phyloP scores from a whole-genome alignment of 2,329 filamentous ascomycete genomes.

The Clarireedia paspali region DNA sequence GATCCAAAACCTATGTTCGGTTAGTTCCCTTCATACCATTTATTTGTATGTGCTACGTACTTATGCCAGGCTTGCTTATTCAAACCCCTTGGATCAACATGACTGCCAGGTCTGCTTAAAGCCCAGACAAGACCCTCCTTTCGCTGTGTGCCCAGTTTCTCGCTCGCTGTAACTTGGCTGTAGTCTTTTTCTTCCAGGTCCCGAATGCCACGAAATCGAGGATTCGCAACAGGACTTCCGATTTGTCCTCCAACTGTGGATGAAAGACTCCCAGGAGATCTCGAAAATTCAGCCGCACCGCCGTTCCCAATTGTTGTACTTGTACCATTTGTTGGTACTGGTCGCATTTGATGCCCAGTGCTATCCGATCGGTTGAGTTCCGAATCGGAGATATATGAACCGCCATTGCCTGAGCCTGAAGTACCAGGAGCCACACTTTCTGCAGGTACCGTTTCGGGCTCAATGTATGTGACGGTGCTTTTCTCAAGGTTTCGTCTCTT shows the following conservation, averaged over 20 bases:
- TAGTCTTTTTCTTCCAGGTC: slow-evolving; percentile 81
- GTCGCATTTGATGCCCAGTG: slow-evolving; percentile 47
- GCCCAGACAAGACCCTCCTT: slow-evolving; percentile 97
- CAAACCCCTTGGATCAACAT: slow-evolving; percentile 88
- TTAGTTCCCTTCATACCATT: slow-evolving; percentile 23
- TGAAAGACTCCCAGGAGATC: slow-evolving; percentile 49
- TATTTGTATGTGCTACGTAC: slow-evolving; percentile 43
- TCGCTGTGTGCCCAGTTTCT: slow-evolving; percentile 58
- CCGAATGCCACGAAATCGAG: slow-evolving; percentile 82
- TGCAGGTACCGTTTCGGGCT: slow-evolving; percentile 53
- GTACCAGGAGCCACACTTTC: slow-evolving; percentile 29
- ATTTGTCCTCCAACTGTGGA: slow-evolving; percentile 30
- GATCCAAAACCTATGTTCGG: slow-evolving; percentile 76
- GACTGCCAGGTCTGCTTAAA: slow-evolving; percentile 82
- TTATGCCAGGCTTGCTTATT: slow-evolving; percentile 99
- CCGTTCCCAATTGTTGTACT: slow-evolving; percentile 28
- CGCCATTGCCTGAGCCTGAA: slow-evolving; percentile 22
- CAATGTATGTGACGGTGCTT: slow-evolving; percentile 65
- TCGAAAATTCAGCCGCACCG: slow-evolving; percentile 31
- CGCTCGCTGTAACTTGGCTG: slow-evolving; percentile 42
- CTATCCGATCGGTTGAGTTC: slow-evolving; percentile 69
- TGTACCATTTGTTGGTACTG: slow-evolving; percentile 37
- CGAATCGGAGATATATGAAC: slow-evolving; percentile 49
- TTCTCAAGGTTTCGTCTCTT: slow-evolving; percentile 87
- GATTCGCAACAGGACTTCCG: slow-evolving; percentile 43